Evolutionary conservation across 106 monocot species (phyloP).

Genomic region (Alisma plantagoaquatica): DNA sequence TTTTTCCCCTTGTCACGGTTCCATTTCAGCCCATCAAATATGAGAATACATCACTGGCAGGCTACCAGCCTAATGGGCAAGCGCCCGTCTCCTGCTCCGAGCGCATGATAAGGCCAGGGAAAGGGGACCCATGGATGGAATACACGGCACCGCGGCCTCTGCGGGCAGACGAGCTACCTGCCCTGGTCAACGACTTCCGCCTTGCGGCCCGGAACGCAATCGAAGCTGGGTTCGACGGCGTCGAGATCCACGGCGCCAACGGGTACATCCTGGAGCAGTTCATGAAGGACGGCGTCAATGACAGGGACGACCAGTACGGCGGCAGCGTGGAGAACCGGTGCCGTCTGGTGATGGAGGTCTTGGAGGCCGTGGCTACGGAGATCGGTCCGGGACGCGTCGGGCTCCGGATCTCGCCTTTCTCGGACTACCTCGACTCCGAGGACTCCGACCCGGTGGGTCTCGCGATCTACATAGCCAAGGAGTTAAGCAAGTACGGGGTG

Average conservation of each 20-base stretch:
- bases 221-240: conserved; percentile 18
- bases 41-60: no score
- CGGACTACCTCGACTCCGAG: conserved; percentile 4
- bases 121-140: neutral
- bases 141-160: conserved; percentile 9
- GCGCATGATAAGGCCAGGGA: neutral
- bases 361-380: conserved; percentile 12
- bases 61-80: conserved; percentile 18
- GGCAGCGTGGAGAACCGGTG: conserved; percentile 22
- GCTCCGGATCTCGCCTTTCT: conserved; percentile 10
- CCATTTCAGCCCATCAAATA: no score
- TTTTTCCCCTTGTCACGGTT: no score
- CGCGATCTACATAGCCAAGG: neutral
- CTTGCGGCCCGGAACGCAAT: conserved; percentile 18
- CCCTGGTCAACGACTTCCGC: conserved; percentile 15
- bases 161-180: conserved; percentile 13
- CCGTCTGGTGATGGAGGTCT: conserved; percentile 6
- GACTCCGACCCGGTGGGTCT: conserved; percentile 15
- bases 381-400: conserved; percentile 15
- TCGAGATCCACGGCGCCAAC: conserved; percentile 14
- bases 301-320: conserved; percentile 14
- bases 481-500: conserved; percentile 7
- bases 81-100: conserved; percentile 18
- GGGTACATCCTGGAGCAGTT: conserved; percentile 18
- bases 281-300: conserved; percentile 18